A percentile compares a stretch with the other conserved stretches of the same genome.
These are phyloP conservation scores for Linnemannia elongata DNA, from an alignment of 192 early-diverging fungal genomes.

Conservation along the genomic window DNA sequence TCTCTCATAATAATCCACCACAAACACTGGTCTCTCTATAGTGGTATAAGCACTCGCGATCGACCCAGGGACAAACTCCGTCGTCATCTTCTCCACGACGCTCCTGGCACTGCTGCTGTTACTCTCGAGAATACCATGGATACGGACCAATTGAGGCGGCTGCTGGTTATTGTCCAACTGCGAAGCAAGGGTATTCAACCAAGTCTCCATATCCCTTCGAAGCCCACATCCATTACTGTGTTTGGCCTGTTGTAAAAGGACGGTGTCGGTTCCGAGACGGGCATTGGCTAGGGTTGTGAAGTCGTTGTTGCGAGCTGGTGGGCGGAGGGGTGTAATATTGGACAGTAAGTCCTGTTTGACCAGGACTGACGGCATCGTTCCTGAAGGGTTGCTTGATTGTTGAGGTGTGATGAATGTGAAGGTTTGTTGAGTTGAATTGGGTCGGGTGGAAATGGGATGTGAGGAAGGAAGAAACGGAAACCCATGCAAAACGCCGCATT, in stretches of 20 bases:
- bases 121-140: not conserved
- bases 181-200: not conserved
- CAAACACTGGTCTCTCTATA: not conserved
- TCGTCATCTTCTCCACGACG: not conserved
- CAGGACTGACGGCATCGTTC: not conserved
- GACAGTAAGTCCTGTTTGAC: constrained; percentile 5
- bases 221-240: not conserved
- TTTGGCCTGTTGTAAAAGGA: constrained; percentile 21
- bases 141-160: constrained; percentile 18
- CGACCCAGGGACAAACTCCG: not conserved
- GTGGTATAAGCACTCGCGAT: not conserved
- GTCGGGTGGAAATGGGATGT: not conserved
- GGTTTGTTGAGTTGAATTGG: not conserved
- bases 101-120: not conserved
- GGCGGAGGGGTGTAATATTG: not conserved
- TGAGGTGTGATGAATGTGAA: not conserved
- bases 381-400: not conserved
- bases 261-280: not conserved
- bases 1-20: constrained; percentile 19
- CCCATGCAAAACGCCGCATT: not conserved
- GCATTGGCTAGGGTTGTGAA: constrained; percentile 29
- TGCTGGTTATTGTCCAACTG: not conserved
- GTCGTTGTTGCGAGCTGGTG: constrained; percentile 25
- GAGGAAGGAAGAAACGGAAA: not conserved
- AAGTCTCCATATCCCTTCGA: constrained; percentile 2